Conservation (phyloP, 257 asterid species). For the Fraxinus excelsior region DNA sequence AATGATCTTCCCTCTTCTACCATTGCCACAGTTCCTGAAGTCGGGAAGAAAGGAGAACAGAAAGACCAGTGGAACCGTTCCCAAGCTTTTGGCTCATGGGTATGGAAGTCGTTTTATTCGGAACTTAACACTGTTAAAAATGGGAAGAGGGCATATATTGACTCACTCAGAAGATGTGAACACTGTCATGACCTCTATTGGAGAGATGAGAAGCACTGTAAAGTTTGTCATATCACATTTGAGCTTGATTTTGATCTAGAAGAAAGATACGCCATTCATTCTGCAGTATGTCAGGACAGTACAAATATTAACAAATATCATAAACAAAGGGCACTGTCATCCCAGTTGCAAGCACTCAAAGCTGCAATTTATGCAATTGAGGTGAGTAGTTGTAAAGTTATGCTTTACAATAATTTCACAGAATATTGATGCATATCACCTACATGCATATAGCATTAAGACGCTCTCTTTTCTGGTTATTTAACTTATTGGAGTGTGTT, state of each 20-base stretch:
- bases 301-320: constrained; percentile 43
- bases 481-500: constrained; percentile 1
- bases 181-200: constrained; percentile 89
- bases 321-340: constrained; percentile 51
- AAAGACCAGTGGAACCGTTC: constrained; percentile 43
- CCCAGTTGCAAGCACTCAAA: constrained; percentile 91
- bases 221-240: constrained; percentile 84
- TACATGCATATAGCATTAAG: background rate
- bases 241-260: constrained; percentile 93
- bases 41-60: constrained; percentile 54
- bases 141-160: constrained; percentile 75
- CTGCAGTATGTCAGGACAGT: constrained; percentile 69
- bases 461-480: constrained; percentile 5
- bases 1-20: constrained; percentile 41
- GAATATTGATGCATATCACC: constrained; percentile 7
- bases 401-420: constrained; percentile 7
- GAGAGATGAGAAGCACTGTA: constrained; percentile 98
- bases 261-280: constrained; percentile 86
- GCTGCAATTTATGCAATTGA: constrained; percentile 95
- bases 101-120: constrained; percentile 86
- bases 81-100: constrained; percentile 67
- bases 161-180: constrained; percentile 79
- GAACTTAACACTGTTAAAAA: constrained; percentile 65
- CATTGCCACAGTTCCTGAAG: constrained; percentile 34
- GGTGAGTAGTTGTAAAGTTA: constrained; percentile 51